Evolutionary conservation across 805 yeast genomes (phyloP).

Genomic region (Blastobotrys muscicola): DNA sequence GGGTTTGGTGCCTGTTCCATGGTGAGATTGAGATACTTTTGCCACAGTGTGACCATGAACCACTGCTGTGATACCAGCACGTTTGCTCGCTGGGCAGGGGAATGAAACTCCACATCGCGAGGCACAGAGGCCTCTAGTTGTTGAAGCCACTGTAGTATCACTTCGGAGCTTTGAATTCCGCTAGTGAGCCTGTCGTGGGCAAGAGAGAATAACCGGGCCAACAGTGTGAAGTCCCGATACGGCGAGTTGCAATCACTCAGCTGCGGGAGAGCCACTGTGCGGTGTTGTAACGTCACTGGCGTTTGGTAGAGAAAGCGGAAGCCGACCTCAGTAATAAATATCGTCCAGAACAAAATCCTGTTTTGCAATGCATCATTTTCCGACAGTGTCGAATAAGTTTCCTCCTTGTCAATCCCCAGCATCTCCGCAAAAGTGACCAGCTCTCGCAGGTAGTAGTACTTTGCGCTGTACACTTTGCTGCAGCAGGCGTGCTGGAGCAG

Average conservation of each 20-base stretch:
- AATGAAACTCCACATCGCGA: not conserved
- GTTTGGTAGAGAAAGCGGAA: slow-evolving; percentile 1
- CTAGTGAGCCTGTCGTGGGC: not conserved
- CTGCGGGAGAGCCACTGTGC: not conserved
- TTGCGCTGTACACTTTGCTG: not conserved
- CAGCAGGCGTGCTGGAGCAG: slow-evolving; percentile 1
- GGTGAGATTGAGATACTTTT: not conserved
- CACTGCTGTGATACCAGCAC: slow-evolving; percentile 5
- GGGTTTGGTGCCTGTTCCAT: not conserved
- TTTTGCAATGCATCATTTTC: not conserved
- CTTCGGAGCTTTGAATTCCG: not conserved
- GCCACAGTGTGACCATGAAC: slow-evolving; percentile 2
- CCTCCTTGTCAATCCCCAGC: slow-evolving; percentile 1
- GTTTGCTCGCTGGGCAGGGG: not conserved
- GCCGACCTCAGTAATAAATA: slow-evolving; percentile 1
- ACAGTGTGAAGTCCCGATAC: slow-evolving; percentile 1
- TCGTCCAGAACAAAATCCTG: slow-evolving; percentile 1
- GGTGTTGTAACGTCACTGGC: not conserved
- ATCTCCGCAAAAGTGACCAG: not conserved
- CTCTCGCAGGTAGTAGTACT: slow-evolving; percentile 3
- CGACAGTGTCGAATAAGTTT: not conserved
- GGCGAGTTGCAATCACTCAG: not conserved
- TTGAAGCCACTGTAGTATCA: too few relatives aligned
- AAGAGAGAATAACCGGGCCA: slow-evolving; percentile 2
- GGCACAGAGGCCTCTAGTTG: slow-evolving; percentile 1